Evolutionary conservation across 2,329 filamentous ascomycete genomes (phyloP).

Genomic region (Laburnicola sp.): DNA sequence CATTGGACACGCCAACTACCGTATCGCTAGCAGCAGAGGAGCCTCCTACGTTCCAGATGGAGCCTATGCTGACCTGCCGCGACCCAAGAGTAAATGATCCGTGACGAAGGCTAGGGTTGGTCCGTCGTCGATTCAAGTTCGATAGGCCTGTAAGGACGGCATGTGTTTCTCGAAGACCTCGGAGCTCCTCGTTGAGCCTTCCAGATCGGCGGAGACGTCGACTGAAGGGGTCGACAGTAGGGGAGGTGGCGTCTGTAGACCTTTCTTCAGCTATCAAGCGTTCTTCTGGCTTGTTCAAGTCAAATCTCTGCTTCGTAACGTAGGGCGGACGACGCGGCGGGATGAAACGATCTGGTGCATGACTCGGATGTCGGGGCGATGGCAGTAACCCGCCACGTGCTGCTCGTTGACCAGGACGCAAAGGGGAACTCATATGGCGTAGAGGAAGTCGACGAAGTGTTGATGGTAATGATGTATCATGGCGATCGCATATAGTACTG

Average conservation of each 20-base stretch:
- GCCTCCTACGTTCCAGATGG: conserved; percentile 79
- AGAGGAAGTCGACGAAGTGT: conserved; percentile 21
- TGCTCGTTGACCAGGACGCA: conserved; percentile 39
- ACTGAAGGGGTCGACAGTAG: conserved; percentile 58
- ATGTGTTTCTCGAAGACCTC: conserved; percentile 37
- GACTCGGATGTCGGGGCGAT: conserved; percentile 24
- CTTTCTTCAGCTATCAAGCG: conserved; percentile 54
- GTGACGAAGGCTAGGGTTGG: conserved; percentile 27
- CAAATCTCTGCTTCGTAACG: conserved; percentile 54
- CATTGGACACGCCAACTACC: conserved; percentile 59
- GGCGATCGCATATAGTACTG: neutral
- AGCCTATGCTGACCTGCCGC: conserved; percentile 64
- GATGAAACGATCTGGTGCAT: conserved; percentile 63
- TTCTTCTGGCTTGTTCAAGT: conserved; percentile 54
- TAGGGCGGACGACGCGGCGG: conserved; percentile 50
- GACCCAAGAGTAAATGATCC: conserved; percentile 21
- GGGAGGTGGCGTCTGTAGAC: conserved; percentile 48
- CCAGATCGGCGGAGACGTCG: conserved; percentile 42
- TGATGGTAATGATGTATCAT: neutral
- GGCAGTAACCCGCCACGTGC: conserved; percentile 28
- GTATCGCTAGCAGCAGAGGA: conserved; percentile 59
- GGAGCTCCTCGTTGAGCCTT: conserved; percentile 39
- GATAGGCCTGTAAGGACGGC: conserved; percentile 29
- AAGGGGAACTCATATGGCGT: conserved; percentile 34
- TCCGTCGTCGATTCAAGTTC: conserved; percentile 21